Evolutionary conservation across 768 basidiomycete species (phyloP), one percentile per base, ranked within the genome.

Genomic region (Rhizopogon rudus): DNA sequence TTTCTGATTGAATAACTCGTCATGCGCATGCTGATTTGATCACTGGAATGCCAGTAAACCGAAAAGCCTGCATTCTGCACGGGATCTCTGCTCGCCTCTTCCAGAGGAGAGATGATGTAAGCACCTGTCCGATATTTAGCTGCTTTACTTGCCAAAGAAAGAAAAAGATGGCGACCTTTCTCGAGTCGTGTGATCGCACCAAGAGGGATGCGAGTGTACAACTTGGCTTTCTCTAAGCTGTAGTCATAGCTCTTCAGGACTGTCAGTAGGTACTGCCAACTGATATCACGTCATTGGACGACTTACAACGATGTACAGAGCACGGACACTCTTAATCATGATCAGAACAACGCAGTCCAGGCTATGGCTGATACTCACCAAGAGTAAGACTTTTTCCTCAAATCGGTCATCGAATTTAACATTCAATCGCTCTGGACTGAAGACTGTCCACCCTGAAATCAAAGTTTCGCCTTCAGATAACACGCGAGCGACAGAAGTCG

Each of bases 31-130:
- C 60, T 67, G 55, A 83, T 79, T 65, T 90, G 84, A 58, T 86
- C 77, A 1, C 80, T 74, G 44, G 83, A 83, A 40, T 81, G 77
- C 87, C 91, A 99, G n/a, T 81, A 79, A 48, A 98, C 68, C 3
- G 84, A 69, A 67, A 98, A 92, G 1, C 97, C 96, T 42, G 86
- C 86, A 65, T 98, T 98, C 72, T 98, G 92, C 17, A 77, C 66
- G 0, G 88, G 83, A 67, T 97, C 92, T 14, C 94, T 84, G 61
- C 91, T 93, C 0, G 91, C 85, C 68, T 96, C 93, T 71, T 98
- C 93, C 2, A 98, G 77, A 2, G 95, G 87, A 1, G 95, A 97
- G 41, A 98, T 73, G 57, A 98, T 98, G 67, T 98, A 99, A 44
- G 91, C 85, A n/a, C 95, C 95, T 94, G 53, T 17, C 55, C 49